Conservation (phyloP, 2,329 filamentous ascomycete species). For the Cercospora sojina region DNA sequence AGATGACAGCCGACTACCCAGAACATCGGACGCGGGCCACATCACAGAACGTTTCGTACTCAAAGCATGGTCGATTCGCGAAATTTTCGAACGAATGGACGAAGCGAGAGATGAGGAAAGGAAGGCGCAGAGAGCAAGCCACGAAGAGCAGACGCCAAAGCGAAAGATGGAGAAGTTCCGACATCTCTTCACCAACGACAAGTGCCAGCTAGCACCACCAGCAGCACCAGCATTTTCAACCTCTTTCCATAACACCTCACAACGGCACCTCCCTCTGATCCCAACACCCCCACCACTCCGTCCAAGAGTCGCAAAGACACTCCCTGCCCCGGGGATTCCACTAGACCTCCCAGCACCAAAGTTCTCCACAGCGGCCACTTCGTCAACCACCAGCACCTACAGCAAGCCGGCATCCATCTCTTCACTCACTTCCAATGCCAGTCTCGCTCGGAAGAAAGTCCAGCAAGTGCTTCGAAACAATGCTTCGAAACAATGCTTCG, state of each 20-base stretch:
- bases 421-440: not conserved
- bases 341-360: not conserved
- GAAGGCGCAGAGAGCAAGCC: not conserved
- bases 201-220: not conserved
- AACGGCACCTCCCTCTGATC: not conserved
- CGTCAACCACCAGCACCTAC: not conserved
- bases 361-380: not conserved
- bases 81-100: constrained; percentile 14
- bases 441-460: not conserved
- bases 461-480: not conserved
- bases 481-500: not conserved
- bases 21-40: not conserved
- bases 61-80: constrained; percentile 6
- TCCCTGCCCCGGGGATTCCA: not conserved
- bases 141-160: not conserved
- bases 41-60: constrained; percentile 6
- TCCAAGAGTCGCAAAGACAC: not conserved
- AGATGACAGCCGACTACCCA: not conserved
- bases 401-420: not conserved
- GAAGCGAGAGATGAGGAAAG: constrained; percentile 4
- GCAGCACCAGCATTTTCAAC: not conserved
- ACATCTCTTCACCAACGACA: not conserved
- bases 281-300: not conserved
- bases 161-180: not conserved
- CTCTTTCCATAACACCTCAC: not conserved